Percentiles rank a stretch among this genome's conserved stretches.
Conservation (phyloP, 2,329 filamentous ascomycete species). For the Gyromitra esculenta region DNA sequence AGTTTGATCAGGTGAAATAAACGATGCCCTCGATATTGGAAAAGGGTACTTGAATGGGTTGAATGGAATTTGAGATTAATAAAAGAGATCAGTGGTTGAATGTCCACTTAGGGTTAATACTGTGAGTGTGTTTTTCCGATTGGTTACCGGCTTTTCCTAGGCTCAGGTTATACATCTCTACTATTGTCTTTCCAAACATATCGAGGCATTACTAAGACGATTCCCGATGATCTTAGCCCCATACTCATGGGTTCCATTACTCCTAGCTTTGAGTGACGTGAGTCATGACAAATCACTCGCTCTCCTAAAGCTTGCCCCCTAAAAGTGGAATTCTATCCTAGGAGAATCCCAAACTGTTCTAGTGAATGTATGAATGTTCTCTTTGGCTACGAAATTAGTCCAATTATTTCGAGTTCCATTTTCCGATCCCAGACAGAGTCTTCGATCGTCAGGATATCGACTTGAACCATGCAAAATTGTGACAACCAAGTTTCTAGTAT, state of each 20-base stretch:
- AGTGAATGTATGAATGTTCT: not conserved
- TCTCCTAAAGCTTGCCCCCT: not conserved
- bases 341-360: not conserved
- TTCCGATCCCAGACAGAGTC: not conserved
- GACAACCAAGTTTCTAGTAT: not conserved
- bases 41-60: not conserved
- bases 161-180: not conserved
- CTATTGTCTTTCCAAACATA: not conserved
- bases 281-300: constrained; percentile 35
- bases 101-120: not conserved
- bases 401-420: not conserved
- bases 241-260: not conserved
- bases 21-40: not conserved
- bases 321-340: not conserved
- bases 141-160: not conserved
- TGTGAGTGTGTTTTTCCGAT: not conserved
- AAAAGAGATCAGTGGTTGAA: not conserved
- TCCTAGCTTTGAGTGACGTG: not conserved
- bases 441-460: not conserved
- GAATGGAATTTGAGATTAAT: not conserved
- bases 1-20: not conserved
- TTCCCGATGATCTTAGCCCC: not conserved
- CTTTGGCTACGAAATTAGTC: not conserved
- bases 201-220: no score
- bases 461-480: constrained; percentile 4